These are phyloP conservation scores for Lactifluus pinguis DNA, from an alignment of 768 basidiomycete species.

Conservation along the genomic window DNA sequence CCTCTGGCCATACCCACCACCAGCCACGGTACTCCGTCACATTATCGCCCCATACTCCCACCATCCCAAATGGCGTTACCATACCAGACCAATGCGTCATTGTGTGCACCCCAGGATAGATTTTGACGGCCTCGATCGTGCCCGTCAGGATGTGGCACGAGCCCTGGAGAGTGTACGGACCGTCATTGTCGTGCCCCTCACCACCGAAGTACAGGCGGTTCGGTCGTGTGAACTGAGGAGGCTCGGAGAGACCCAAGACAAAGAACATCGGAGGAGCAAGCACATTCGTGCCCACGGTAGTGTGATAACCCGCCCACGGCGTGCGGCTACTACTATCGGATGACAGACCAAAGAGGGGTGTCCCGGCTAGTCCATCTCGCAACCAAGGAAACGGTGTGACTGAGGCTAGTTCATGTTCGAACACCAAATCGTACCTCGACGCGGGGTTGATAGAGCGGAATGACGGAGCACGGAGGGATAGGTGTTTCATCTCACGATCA, in stretches of 20 bases:
- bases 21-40: not conserved
- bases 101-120: no score
- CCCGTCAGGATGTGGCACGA: not conserved
- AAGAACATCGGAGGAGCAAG: not conserved
- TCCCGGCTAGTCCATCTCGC: not conserved
- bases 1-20: conserved; percentile 12
- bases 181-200: not conserved
- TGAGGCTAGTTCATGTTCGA: not conserved
- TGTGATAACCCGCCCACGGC: conserved; percentile 6
- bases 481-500: no score
- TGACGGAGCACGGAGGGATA: not conserved
- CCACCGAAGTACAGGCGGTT: not conserved
- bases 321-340: not conserved
- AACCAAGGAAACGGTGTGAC: conserved; percentile 1
- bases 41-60: not conserved
- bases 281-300: no score
- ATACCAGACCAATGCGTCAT: not conserved
- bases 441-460: not conserved
- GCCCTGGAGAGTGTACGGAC: not conserved
- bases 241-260: not conserved
- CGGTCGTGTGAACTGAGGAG: not conserved
- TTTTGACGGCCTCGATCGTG: not conserved
- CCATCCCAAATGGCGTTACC: conserved; percentile 10
- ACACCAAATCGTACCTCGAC: not conserved
- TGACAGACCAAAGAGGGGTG: not conserved